phyloP scores from a whole-genome alignment of 2,329 filamentous ascomycete species.

The Ophioceras dolichostomum region DNA sequence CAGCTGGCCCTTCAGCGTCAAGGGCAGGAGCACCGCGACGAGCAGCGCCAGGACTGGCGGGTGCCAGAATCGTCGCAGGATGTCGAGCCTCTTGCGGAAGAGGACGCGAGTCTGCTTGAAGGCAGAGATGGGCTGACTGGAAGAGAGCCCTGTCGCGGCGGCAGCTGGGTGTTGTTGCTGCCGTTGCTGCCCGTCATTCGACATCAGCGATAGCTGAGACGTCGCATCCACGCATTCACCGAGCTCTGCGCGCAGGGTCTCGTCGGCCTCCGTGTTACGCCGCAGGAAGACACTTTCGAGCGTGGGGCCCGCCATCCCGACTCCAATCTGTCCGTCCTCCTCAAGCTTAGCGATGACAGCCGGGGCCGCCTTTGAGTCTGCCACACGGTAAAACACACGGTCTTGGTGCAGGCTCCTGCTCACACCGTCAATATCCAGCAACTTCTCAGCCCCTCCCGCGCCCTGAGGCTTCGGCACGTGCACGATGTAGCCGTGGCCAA shows the following conservation, averaged over 20 bases:
- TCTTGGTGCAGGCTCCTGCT: slow-evolving; percentile 51
- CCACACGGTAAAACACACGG: slow-evolving; percentile 59
- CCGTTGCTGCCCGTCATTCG: not conserved
- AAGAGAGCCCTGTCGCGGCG: slow-evolving; percentile 32
- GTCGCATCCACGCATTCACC: not conserved
- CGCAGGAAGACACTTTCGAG: slow-evolving; percentile 90
- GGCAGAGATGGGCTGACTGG: slow-evolving; percentile 59
- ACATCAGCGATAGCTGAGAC: too few species aligned
- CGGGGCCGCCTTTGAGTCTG: slow-evolving; percentile 58
- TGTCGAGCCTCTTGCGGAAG: slow-evolving; percentile 64
- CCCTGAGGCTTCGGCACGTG: slow-evolving; percentile 52
- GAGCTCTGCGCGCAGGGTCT: slow-evolving; percentile 23
- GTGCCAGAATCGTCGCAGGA: slow-evolving; percentile 66
- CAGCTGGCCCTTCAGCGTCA: slow-evolving; percentile 29
- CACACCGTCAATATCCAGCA: slow-evolving; percentile 41
- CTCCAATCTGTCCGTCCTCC: slow-evolving; percentile 54
- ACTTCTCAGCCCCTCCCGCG: slow-evolving; percentile 26
- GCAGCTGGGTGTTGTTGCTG: slow-evolving; percentile 1
- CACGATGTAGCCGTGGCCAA: slow-evolving; percentile 77
- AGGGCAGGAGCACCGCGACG: slow-evolving; percentile 60
- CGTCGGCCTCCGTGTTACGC: slow-evolving; percentile 65
- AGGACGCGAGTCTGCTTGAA: slow-evolving; percentile 60
- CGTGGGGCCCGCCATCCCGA: slow-evolving; percentile 77
- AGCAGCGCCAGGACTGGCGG: slow-evolving; percentile 69
- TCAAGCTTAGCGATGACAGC: slow-evolving; percentile 60